Evolutionary conservation across 1,284 basidiomycete species (phyloP).

Genomic region (Stygiomarasmius scandens): DNA sequence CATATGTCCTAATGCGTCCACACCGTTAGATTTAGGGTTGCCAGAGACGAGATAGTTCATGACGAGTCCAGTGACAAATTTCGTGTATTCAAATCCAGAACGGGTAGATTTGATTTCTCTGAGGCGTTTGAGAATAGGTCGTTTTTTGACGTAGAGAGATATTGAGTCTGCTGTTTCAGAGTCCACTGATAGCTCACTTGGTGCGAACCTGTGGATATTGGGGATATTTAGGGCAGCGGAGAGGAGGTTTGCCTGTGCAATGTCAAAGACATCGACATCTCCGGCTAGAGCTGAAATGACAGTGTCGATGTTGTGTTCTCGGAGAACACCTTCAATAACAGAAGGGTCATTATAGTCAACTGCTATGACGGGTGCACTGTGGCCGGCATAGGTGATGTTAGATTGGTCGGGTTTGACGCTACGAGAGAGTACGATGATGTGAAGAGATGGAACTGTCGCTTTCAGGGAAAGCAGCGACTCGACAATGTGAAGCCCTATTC

Average conservation of each 20-base stretch:
- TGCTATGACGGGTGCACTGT: conserved; percentile 6
- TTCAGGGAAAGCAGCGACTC: not conserved
- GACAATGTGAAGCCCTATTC: not conserved
- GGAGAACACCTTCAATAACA: not conserved
- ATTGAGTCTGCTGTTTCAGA: not conserved
- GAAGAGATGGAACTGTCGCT: conserved; percentile 1
- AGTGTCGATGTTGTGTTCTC: conserved; percentile 7
- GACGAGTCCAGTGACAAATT: conserved; percentile 6
- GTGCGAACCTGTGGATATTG: conserved; percentile 7
- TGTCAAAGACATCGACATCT: not conserved
- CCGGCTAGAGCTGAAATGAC: conserved; percentile 6
- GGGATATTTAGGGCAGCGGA: conserved; percentile 6
- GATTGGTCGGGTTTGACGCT: not conserved
- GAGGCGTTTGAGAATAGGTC: conserved; percentile 3
- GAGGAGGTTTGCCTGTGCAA: conserved; percentile 7
- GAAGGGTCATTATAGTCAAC: conserved; percentile 6
- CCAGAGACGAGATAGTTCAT: conserved; percentile 14
- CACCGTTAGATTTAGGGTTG: conserved; percentile 10
- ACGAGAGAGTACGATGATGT: conserved; percentile 12
- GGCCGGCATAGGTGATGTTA: not conserved
- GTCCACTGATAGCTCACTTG: conserved; percentile 9
- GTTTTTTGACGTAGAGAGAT: not conserved
- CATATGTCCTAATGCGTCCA: conserved; percentile 12
- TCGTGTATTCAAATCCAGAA: conserved; percentile 8
- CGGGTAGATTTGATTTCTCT: conserved; percentile 1